A percentile compares a stretch with the other conserved stretches of the same genome.
phyloP scores from a whole-genome alignment of 495 filamentous ascomycete genomes.

The Amniculicola lignicola region DNA sequence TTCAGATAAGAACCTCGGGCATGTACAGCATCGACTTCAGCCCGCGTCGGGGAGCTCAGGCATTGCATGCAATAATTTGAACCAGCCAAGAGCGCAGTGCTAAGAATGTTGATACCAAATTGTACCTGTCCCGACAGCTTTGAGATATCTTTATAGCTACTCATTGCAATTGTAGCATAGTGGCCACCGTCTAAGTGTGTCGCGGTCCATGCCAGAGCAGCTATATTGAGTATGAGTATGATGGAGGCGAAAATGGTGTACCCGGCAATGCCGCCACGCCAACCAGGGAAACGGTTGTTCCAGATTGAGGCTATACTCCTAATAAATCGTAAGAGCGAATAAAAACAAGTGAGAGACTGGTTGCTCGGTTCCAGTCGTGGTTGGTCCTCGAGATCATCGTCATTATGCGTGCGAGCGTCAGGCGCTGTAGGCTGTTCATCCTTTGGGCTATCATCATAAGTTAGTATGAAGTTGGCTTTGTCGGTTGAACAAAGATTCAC shows the following conservation, averaged over 20 bases:
- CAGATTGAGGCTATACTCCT: not conserved
- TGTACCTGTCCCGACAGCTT: not conserved
- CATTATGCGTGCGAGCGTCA: not conserved
- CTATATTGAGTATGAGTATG: not conserved
- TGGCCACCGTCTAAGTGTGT: conserved; percentile 1
- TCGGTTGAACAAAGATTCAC: not conserved
- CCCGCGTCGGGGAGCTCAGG: conserved; percentile 11
- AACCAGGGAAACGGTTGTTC: conserved; percentile 1
- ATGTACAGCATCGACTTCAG: conserved; percentile 9
- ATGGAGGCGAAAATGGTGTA: conserved; percentile 3
- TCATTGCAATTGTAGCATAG: conserved; percentile 1
- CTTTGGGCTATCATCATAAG: not conserved
- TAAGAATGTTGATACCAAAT: not conserved
- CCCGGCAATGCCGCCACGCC: conserved; percentile 3
- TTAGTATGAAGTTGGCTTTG: not conserved
- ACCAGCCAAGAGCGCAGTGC: conserved; percentile 5
- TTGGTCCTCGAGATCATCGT: not conserved
- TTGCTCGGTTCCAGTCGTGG: not conserved
- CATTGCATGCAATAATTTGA: conserved; percentile 13
- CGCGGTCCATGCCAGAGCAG: conserved; percentile 2
- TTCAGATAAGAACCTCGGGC: conserved; percentile 10
- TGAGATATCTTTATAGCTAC: not conserved
- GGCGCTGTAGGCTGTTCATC: not conserved
- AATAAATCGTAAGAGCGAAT: not conserved
- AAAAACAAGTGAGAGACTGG: not conserved